Conservation (phyloP, 2,329 filamentous ascomycete genomes). For the Talaromyces piceae region DNA sequence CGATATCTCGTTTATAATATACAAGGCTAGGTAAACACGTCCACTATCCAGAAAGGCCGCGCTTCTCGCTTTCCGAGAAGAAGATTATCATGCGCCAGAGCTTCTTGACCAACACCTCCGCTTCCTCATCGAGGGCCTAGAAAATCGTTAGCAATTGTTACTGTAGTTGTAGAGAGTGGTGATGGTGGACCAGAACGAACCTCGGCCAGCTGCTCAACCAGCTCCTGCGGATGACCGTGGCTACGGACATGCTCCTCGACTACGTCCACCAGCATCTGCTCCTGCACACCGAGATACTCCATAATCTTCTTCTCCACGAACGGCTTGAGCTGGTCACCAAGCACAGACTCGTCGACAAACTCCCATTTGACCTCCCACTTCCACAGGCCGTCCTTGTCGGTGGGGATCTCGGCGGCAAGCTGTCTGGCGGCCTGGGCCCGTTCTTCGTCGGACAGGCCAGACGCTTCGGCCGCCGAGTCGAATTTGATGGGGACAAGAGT, state of each 20-base stretch:
- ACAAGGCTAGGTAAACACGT: neutral
- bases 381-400: conserved; percentile 79
- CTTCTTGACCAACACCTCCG: conserved; percentile 89
- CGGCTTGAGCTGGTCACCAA: conserved; percentile 79
- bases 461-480: conserved; percentile 59
- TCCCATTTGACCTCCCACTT: conserved; percentile 92
- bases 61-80: conserved; percentile 90
- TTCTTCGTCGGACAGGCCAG: conserved; percentile 76
- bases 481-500: conserved; percentile 78
- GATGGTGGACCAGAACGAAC: no score
- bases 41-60: conserved; percentile 55
- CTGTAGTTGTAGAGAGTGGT: no score
- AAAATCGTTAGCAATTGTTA: conserved; percentile 33
- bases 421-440: conserved; percentile 71
- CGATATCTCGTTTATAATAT: neutral
- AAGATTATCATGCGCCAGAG: conserved; percentile 98
- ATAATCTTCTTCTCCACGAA: conserved; percentile 99
- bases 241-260: conserved; percentile 80
- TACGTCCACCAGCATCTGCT: conserved; percentile 88
- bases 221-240: conserved; percentile 64
- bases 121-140: conserved; percentile 86
- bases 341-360: conserved; percentile 70
- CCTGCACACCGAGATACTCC: conserved; percentile 91
- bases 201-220: conserved; percentile 78
- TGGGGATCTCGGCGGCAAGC: conserved; percentile 83